Evolutionary conservation across 257 asterid species (phyloP), one percentile per base, ranked within the genome.

Genomic region (Solanum corneliomulleri): DNA sequence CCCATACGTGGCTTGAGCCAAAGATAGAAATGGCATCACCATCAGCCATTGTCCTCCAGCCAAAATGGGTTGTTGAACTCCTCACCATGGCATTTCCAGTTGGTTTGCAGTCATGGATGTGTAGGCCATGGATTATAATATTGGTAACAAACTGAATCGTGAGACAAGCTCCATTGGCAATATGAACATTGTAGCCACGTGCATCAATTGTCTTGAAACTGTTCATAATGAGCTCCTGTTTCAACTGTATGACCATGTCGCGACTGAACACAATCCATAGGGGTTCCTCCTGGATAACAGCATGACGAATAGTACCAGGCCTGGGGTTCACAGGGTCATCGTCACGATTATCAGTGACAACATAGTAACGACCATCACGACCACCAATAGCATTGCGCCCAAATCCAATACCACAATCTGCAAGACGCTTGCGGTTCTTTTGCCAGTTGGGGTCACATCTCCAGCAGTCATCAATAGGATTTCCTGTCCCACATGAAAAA

Each of bases 21-120:
- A 96, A 96, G 86, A 96, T 95, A 14, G 99, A 96, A 83, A 96
- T 41, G 5, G 92, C 99, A 86, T 96, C 99, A 1, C 99, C 99
- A 89, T 96, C 99, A 60, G 98, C 98, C 97, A 95, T 92, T 25
- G 98, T 95, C 90, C 99, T 95, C 96, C 95, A 96, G 31, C 99
- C 99, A 41, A 88, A 96, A 86, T 96, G 99, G 3, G 95, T 20
- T 3, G 96, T 93, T 0, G 99, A 95, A 91, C 98, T 95, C 89
- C 99, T 94, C 85, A 96, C 97, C 98, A 96, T 91, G 44, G 98
- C 99, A 64, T 96, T 96, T 25, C 99, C 99, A 3, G 98, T 95
- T 0, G 98, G 98, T 56, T 89, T 95, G 35, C 97, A 93, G 56
- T 96, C 98, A 87, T 96, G 99, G 64, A 96, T 92, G 81, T 95